Percentiles rank a stretch among this genome's conserved stretches.
These are phyloP conservation scores for Cyberlindnera maritima DNA, from an alignment of 805 yeast genomes.

Conservation along the genomic window DNA sequence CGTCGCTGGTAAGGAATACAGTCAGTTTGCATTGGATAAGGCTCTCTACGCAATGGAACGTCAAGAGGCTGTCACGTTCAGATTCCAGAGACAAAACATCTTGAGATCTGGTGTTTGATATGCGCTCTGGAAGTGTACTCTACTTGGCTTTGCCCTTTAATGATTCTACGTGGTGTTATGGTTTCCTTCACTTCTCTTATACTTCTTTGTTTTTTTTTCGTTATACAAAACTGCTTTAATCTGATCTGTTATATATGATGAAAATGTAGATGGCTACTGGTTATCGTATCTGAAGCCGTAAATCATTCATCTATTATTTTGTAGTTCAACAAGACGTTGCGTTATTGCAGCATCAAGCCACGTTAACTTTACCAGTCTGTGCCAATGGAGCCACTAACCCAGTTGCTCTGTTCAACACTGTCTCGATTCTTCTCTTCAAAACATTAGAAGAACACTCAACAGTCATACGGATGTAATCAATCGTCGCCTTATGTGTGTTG, in stretches of 20 bases:
- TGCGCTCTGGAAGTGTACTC: neutral
- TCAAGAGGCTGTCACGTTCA: conserved; percentile 80
- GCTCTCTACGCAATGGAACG: conserved; percentile 81
- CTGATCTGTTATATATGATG: no score
- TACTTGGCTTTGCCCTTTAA: neutral
- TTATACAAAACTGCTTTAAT: no score
- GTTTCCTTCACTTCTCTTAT: neutral
- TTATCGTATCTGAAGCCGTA: no score
- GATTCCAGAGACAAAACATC: conserved; percentile 82
- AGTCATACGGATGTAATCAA: conserved; percentile 60
- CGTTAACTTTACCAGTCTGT: conserved; percentile 29
- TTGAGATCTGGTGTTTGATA: conserved; percentile 43
- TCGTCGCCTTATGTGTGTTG: conserved; percentile 71
- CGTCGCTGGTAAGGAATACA: conserved; percentile 59
- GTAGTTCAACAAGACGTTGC: no score
- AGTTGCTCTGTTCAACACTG: conserved; percentile 72
- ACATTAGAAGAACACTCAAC: conserved; percentile 77
- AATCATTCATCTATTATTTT: no score
- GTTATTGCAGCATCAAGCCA: neutral
- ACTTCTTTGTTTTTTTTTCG: neutral
- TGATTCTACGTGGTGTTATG: neutral
- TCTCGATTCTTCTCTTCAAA: conserved; percentile 77
- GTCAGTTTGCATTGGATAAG: conserved; percentile 73
- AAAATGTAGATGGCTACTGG: no score
- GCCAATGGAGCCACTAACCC: conserved; percentile 83